These are phyloP conservation scores for Heliocybe sulcata DNA, from an alignment of 1,284 basidiomycete species.

Conservation along the genomic window DNA sequence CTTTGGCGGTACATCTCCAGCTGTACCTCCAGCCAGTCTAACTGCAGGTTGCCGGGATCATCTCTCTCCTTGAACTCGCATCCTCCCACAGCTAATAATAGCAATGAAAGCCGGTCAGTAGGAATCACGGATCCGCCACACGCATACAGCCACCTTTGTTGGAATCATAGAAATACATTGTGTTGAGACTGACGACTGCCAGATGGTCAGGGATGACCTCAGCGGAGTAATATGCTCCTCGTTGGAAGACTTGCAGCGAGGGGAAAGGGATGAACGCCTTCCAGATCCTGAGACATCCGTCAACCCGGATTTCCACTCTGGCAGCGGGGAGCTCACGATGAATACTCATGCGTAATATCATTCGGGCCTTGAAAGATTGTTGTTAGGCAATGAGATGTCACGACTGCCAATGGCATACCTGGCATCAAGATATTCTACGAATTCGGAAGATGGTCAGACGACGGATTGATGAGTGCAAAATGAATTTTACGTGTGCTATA, in stretches of 20 bases:
- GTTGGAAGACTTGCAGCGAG: slow-evolving; percentile 74
- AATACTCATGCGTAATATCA: slow-evolving; percentile 69
- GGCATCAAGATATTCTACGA: slow-evolving; percentile 58
- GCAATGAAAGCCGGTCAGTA: slow-evolving; percentile 1
- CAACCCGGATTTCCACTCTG: neutral
- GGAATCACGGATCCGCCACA: slow-evolving; percentile 4
- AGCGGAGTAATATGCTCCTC: slow-evolving; percentile 79
- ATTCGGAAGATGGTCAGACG: slow-evolving; percentile 6
- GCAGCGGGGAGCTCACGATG: slow-evolving; percentile 39
- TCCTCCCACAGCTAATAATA: slow-evolving; percentile 47
- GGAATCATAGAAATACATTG: slow-evolving; percentile 88
- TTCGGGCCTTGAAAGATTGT: slow-evolving; percentile 55
- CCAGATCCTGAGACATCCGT: slow-evolving; percentile 65
- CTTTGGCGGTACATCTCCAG: slow-evolving; percentile 64
- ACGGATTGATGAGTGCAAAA: neutral
- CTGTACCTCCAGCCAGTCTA: slow-evolving; percentile 91
- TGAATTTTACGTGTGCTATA: slow-evolving; percentile 52
- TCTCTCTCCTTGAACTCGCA: slow-evolving; percentile 50
- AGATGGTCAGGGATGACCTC: slow-evolving; percentile 77
- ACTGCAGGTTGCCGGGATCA: slow-evolving; percentile 79
- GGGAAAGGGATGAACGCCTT: slow-evolving; percentile 77
- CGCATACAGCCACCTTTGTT: slow-evolving; percentile 63
- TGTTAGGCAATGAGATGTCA: neutral
- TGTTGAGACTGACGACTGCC: slow-evolving; percentile 85
- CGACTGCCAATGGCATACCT: slow-evolving; percentile 29